These are phyloP conservation scores for Solanum clarkiae DNA, from an alignment of 257 asterid species.

Conservation along the genomic window DNA sequence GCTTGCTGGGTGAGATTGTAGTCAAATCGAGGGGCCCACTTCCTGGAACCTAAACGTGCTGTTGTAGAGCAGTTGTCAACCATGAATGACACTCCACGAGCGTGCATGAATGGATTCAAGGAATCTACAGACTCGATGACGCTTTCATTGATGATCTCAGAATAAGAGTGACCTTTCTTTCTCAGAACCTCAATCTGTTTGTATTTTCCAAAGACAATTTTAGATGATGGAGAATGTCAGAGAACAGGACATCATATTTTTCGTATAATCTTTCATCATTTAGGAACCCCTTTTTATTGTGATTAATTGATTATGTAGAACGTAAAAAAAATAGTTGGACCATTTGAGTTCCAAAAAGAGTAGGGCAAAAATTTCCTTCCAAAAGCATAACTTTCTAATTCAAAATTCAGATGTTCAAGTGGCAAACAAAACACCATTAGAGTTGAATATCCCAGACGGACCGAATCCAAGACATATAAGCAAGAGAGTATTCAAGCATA, in stretches of 20 bases:
- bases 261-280: background rate
- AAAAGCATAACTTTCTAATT: background rate
- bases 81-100: slow-evolving; percentile 97
- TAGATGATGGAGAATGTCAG: background rate
- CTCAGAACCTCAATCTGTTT: slow-evolving; percentile 76
- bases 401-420: background rate
- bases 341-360: background rate
- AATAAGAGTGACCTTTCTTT: slow-evolving; percentile 94
- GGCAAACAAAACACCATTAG: background rate
- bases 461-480: background rate
- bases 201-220: background rate
- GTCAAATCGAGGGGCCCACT: slow-evolving; percentile 94
- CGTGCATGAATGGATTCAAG: slow-evolving; percentile 91
- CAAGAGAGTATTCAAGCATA: background rate
- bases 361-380: background rate
- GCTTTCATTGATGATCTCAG: slow-evolving; percentile 87
- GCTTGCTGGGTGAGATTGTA: slow-evolving; percentile 91
- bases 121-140: slow-evolving; percentile 92
- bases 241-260: background rate
- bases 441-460: background rate
- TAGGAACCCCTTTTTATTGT: background rate
- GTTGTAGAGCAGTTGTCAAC: slow-evolving; percentile 97
- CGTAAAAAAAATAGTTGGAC: no score
- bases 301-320: background rate
- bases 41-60: slow-evolving; percentile 84